Conservation (phyloP, 495 filamentous ascomycete species). For the Tetracladium setigerum region DNA sequence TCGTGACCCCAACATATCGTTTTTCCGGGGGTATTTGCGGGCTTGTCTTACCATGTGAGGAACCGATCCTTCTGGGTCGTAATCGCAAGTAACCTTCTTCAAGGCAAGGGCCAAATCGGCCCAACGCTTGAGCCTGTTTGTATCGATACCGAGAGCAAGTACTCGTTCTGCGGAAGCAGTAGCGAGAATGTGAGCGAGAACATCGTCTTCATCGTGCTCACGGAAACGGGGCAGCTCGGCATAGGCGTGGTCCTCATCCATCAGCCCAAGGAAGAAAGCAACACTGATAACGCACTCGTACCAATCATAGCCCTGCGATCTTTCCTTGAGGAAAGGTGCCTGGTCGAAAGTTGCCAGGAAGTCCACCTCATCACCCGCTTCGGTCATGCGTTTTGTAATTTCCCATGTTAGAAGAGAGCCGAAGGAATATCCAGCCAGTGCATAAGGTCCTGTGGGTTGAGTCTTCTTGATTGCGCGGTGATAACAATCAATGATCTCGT, state of each 20-base stretch:
- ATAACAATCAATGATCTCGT: constrained; percentile 30
- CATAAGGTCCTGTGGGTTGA: constrained; percentile 49
- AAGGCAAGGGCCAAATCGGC: constrained; percentile 31
- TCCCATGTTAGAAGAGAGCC: constrained; percentile 50
- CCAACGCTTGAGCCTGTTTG: constrained; percentile 29
- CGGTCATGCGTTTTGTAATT: constrained; percentile 37
- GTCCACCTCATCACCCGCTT: constrained; percentile 18
- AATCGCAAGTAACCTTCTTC: constrained; percentile 40
- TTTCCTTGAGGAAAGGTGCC: constrained; percentile 45
- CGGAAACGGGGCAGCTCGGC: constrained; percentile 16
- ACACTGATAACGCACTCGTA: constrained; percentile 38
- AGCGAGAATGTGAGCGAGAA: constrained; percentile 24
- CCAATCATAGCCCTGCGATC: constrained; percentile 43
- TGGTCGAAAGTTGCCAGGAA: constrained; percentile 34
- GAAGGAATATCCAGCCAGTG: constrained; percentile 47
- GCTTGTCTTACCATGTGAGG: too few relatives aligned
- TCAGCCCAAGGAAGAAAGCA: constrained; percentile 39
- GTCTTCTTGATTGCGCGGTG: constrained; percentile 29
- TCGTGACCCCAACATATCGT: too few relatives aligned
- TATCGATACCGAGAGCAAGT: constrained; percentile 32
- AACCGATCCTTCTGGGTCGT: constrained; percentile 40
- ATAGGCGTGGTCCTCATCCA: constrained; percentile 28
- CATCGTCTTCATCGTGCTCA: constrained; percentile 10
- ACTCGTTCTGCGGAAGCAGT: constrained; percentile 22
- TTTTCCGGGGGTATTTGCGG: too few relatives aligned